A percentile compares a stretch with the other conserved stretches of the same genome.
Conservation (phyloP, 2,329 filamentous ascomycete species). For the Cercospora nicotianae region DNA sequence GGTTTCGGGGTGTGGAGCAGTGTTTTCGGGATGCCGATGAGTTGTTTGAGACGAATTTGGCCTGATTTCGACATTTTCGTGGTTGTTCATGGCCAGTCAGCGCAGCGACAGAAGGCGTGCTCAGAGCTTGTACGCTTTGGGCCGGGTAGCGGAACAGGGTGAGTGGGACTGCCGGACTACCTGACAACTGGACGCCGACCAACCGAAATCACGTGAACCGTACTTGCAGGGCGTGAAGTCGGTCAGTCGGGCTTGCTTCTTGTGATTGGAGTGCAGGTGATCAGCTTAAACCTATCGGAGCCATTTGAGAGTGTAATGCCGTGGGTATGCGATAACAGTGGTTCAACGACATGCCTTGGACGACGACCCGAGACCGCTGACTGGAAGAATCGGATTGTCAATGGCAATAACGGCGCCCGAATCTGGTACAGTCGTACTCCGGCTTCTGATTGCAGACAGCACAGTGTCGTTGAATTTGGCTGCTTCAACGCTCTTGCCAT, state of each 20-base stretch:
- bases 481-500: not conserved
- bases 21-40: conserved; percentile 23
- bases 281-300: not conserved
- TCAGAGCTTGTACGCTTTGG: conserved; percentile 6
- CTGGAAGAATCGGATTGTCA: not conserved
- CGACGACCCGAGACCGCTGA: not conserved
- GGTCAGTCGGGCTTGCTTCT: not conserved
- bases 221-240: not conserved
- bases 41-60: conserved; percentile 16
- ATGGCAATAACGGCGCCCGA: not conserved
- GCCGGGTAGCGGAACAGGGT: not conserved
- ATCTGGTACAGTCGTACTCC: not conserved
- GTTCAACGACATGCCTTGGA: not conserved
- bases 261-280: not conserved
- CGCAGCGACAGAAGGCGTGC: conserved; percentile 10
- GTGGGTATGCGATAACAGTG: not conserved
- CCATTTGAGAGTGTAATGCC: not conserved
- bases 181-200: not conserved
- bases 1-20: conserved; percentile 13
- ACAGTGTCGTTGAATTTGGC: not conserved
- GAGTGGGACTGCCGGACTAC: not conserved
- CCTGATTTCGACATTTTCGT: conserved; percentile 16
- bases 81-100: conserved; percentile 9
- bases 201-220: not conserved
- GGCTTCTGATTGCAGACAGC: not conserved